Conservation (phyloP, 1,284 basidiomycete species). For the Trichosporon sp. region DNA sequence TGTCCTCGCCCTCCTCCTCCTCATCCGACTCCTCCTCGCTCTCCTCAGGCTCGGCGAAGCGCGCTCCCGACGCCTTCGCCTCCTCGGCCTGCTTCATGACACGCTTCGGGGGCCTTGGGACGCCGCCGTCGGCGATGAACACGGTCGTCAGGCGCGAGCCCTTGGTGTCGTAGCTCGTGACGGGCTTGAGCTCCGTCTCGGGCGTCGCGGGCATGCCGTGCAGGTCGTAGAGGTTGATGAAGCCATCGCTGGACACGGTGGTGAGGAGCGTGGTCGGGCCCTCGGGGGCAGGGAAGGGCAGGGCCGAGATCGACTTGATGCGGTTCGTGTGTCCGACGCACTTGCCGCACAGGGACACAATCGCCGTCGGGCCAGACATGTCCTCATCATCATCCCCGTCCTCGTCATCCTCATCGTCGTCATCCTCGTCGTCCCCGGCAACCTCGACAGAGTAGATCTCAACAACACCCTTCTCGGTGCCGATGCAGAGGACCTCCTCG, state of each 20-base stretch:
- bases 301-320: slow-evolving; percentile 44
- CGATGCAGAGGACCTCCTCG: slow-evolving; percentile 63
- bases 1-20: slow-evolving; percentile 25
- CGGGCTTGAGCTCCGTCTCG: slow-evolving; percentile 48
- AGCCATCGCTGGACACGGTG: slow-evolving; percentile 78
- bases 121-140: slow-evolving; percentile 59
- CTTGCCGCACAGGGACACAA: slow-evolving; percentile 28
- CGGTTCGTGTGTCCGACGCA: slow-evolving; percentile 44
- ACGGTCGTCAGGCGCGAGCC: slow-evolving; percentile 78
- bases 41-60: slow-evolving; percentile 26
- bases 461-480: slow-evolving; percentile 78
- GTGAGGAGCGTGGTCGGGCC: slow-evolving; percentile 59
- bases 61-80: slow-evolving; percentile 40
- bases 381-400: slow-evolving; percentile 28
- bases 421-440: slow-evolving; percentile 24
- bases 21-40: slow-evolving; percentile 30
- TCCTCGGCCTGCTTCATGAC: slow-evolving; percentile 34
- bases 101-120: slow-evolving; percentile 31
- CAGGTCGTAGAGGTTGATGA: slow-evolving; percentile 73
- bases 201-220: slow-evolving; percentile 47
- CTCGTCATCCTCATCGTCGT: slow-evolving; percentile 27
- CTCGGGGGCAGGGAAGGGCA: slow-evolving; percentile 29
- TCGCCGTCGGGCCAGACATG: slow-evolving; percentile 40
- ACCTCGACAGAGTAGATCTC: slow-evolving; percentile 60
- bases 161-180: slow-evolving; percentile 72